Conservation (phyloP, 176 grass and related monocot species). For the Triticum aestivum region IWGSC_CS_RefSeq_v2.1 NC_057809.1:190377853-190378352, state of each 20-base stretch:
- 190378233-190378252: slow-evolving; percentile 44
- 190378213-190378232: slow-evolving; percentile 38
- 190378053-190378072: slow-evolving; percentile 35
- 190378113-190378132: background rate
- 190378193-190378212: slow-evolving; percentile 20
- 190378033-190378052: slow-evolving; percentile 26
- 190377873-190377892: slow-evolving; percentile 30
- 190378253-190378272: slow-evolving; percentile 51
- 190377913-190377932: slow-evolving; percentile 16
- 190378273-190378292: slow-evolving; percentile 53
- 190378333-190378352: slow-evolving; percentile 19
- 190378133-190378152: slow-evolving; percentile 21
- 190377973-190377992: slow-evolving; percentile 58
- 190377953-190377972: slow-evolving; percentile 36
- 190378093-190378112: slow-evolving; percentile 40
- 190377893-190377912: slow-evolving; percentile 47
- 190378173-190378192: slow-evolving; percentile 26
- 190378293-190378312: slow-evolving; percentile 54
- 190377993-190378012: slow-evolving; percentile 54
- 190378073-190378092: slow-evolving; percentile 48
- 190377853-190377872: background rate
- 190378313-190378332: slow-evolving; percentile 35
- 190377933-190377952: background rate
- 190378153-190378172: background rate
- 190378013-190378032: slow-evolving; percentile 34